Base-by-base conservation (phyloP, 179 eudicot species). In the Gypsophila paniculata region DNA sequence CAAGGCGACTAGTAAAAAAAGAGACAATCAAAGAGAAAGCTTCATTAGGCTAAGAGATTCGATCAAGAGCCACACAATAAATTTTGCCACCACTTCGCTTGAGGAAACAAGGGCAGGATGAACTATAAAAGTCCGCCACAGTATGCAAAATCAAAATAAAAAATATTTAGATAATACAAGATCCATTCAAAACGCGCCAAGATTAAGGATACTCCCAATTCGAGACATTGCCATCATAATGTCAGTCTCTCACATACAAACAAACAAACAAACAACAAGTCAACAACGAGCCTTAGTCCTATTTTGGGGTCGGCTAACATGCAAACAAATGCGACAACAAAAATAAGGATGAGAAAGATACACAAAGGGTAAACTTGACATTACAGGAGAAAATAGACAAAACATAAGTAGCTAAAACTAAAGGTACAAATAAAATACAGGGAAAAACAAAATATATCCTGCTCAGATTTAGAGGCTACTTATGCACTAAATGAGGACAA, bases 131-230 rank as follows among this genome's bases (percentile, higher is more conserved):
- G 34, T 1, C 2, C 4, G 34, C 34, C 44, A 39, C 44, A 2
- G 44, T 5, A 39, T 51, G 13, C 26, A 60, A 61, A 61, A 70
- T 7, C 46, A 38, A 61, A 49, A 12, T 2, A 21, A 70, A 39
- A 39, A 0, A 68, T 15, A 13, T 36, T 42, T 65, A 48, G 53
- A 29, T n/a, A 26, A 46, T 54, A 10, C 15, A 14, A 5, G 32
- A 49, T 17, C 42, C 77, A 75, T 21, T 53, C 70, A 60, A 8
- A 15, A 48, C 25, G 65, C 23, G 34, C 34, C 4, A 26, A 69
- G 21, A 54, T 7, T 22, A 39, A n/a, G 23, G 34, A 8, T 49
- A 46, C 25, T 26, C 22, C 19, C 42, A 32, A 26, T 26, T 62
- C 36, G 8, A 64, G 49, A 0, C 61, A 44, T 38, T 38, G 18